A percentile compares a stretch with the other conserved stretches of the same genome.
Conservation (phyloP, 257 asterid genomes). For the Verbascum thapsus region DNA sequence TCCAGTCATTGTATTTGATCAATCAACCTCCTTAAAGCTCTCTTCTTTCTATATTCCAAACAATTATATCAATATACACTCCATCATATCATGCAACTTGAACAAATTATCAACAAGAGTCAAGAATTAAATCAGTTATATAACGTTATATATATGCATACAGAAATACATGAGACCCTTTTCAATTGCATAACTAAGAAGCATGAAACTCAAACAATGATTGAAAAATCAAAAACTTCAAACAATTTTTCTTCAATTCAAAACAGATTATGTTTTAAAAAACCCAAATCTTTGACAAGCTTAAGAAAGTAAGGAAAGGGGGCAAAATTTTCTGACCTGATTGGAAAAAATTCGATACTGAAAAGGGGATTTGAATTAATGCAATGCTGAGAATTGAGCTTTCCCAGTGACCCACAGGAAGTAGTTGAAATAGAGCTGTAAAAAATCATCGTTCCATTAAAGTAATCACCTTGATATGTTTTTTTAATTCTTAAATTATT, state of each 20-base stretch:
- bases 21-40: slow-evolving; percentile 35
- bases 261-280: neutral
- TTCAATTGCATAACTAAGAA: neutral
- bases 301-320: neutral
- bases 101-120: too few species aligned
- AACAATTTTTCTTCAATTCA: neutral
- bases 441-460: neutral
- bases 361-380: too few species aligned
- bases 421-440: slow-evolving; percentile 15
- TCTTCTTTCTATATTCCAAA: slow-evolving; percentile 39
- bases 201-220: neutral
- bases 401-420: slow-evolving; percentile 39
- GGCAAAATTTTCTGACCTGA: slow-evolving; percentile 47
- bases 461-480: too few species aligned
- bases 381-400: too few species aligned
- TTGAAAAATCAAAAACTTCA: neutral
- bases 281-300: neutral
- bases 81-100: slow-evolving; percentile 30
- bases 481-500: too few species aligned
- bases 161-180: slow-evolving; percentile 4
- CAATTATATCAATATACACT: slow-evolving; percentile 29
- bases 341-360: slow-evolving; percentile 28
- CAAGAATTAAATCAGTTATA: neutral
- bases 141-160: neutral
- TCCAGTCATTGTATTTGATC: slow-evolving; percentile 61